phyloP scores from a whole-genome alignment of 352 stramenopile genomes.

The Globisporangium paddicum region DNA sequence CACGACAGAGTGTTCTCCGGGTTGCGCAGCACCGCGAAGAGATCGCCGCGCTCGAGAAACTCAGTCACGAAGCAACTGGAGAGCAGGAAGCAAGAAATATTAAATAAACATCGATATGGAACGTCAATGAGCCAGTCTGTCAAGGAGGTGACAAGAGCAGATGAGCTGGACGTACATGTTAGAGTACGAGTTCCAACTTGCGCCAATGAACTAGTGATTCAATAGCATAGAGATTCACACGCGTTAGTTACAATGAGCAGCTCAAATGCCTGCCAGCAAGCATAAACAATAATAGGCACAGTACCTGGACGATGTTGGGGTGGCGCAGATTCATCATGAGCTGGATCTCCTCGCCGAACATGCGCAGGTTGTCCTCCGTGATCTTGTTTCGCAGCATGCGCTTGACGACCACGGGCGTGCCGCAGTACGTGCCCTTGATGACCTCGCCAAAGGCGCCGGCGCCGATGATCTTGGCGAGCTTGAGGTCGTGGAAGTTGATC shows the following conservation, averaged over 20 bases:
- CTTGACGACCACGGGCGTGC: slow-evolving; percentile 86
- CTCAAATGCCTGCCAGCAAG: not conserved
- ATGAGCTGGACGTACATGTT: slow-evolving; percentile 70
- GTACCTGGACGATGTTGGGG: slow-evolving; percentile 81
- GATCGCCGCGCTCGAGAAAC: slow-evolving; percentile 78
- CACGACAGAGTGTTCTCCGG: slow-evolving; percentile 77
- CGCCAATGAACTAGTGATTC: slow-evolving; percentile 84
- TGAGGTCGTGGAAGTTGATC: slow-evolving; percentile 88
- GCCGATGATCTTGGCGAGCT: slow-evolving; percentile 86
- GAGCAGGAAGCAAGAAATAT: not conserved
- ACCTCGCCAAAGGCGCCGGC: slow-evolving; percentile 83
- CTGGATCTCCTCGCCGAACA: slow-evolving; percentile 89
- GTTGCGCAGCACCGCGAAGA: slow-evolving; percentile 80
- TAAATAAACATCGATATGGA: slow-evolving; percentile 3
- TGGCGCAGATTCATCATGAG: slow-evolving; percentile 90
- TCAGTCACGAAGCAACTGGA: slow-evolving; percentile 86
- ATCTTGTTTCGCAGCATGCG: slow-evolving; percentile 89
- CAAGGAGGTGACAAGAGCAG: not conserved
- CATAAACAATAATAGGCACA: not conserved
- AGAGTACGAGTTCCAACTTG: slow-evolving; percentile 90
- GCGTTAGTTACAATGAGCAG: not conserved
- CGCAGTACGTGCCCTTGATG: slow-evolving; percentile 88
- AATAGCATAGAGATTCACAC: not conserved
- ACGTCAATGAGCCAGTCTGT: not conserved
- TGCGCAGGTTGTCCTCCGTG: slow-evolving; percentile 82